These are phyloP conservation scores for Fusarium tuaranense DNA, from an alignment of 2,329 filamentous ascomycete species.

Conservation along the genomic window DNA sequence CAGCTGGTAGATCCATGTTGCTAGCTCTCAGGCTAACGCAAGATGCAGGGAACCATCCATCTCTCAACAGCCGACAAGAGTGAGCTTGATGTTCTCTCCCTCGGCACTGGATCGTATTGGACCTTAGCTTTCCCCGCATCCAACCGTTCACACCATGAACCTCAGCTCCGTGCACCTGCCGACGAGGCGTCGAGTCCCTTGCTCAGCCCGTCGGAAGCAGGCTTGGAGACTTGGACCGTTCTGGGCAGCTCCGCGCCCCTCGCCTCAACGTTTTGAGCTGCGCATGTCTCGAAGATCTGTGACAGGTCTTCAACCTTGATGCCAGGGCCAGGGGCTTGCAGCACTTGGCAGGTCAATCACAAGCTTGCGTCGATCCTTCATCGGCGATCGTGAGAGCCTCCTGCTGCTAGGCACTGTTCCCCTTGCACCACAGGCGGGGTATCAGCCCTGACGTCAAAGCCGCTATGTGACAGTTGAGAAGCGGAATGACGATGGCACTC, in stretches of 20 bases:
- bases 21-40: background rate
- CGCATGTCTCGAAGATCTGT: conserved; percentile 28
- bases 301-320: conserved; percentile 16
- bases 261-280: conserved; percentile 20
- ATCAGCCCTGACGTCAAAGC: conserved; percentile 25
- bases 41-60: conserved; percentile 29
- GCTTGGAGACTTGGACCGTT: conserved; percentile 1
- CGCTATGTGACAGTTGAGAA: conserved; percentile 1
- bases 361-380: conserved; percentile 5
- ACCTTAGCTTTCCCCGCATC: conserved; percentile 3
- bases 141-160: background rate
- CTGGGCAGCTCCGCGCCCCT: conserved; percentile 10
- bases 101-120: background rate
- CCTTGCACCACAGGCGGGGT: background rate
- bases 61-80: background rate
- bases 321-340: conserved; percentile 21
- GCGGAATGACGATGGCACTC: conserved; percentile 31
- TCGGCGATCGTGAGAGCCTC: conserved; percentile 21
- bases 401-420: background rate
- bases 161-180: conserved; percentile 1
- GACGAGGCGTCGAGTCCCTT: conserved; percentile 19
- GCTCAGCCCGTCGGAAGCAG: conserved; percentile 8
- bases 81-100: conserved; percentile 5
- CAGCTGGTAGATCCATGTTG: background rate
- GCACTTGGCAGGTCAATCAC: conserved; percentile 11